Percentiles rank a stretch among this genome's conserved stretches.
Conservation (phyloP, 345 rosid genomes). For the Gossypium anomalum region DNA sequence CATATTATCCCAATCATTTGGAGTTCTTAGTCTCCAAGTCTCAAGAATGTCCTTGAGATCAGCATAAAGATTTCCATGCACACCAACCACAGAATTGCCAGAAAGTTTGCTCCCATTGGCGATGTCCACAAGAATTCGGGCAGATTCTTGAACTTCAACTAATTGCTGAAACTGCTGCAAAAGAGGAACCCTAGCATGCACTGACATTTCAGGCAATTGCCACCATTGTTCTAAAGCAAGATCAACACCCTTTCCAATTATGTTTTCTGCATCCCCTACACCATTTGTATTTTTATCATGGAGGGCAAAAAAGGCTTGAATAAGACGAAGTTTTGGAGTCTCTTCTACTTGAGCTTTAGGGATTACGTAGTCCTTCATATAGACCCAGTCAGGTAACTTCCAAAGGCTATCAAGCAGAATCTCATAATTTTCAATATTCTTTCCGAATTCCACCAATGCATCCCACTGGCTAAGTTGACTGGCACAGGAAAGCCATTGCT, state of each 20-base stretch:
- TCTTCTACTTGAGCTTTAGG: conserved; percentile 99
- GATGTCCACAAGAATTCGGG: conserved; percentile 82
- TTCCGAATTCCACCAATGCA: conserved; percentile 91
- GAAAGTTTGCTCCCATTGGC: conserved; percentile 78
- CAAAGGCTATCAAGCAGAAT: conserved; percentile 91
- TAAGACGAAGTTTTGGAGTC: conserved; percentile 86
- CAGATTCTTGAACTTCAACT: conserved; percentile 97
- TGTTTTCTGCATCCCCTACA: conserved; percentile 87
- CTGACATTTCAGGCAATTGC: conserved; percentile 99
- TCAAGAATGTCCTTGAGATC: conserved; percentile 97
- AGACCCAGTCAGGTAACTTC: conserved; percentile 95
- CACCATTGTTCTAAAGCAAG: conserved; percentile 97
- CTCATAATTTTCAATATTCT: conserved; percentile 86
- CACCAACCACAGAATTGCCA: conserved; percentile 58
- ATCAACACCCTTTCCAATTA: conserved; percentile 89
- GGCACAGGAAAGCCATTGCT: conserved; percentile 96
- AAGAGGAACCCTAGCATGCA: conserved; percentile 90
- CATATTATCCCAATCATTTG: conserved; percentile 99
- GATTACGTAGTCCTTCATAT: conserved; percentile 88
- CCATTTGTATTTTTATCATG: conserved; percentile 81
- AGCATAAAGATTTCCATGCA: conserved; percentile 76
- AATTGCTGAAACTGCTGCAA: conserved; percentile 97
- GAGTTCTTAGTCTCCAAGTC: conserved; percentile 97
- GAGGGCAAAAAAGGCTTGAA: conserved; percentile 88
- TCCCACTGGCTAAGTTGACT: conserved; percentile 98